Evolutionary conservation across 352 stramenopile species (phyloP).

Genomic region (Phytophthora boehmeriae): DNA sequence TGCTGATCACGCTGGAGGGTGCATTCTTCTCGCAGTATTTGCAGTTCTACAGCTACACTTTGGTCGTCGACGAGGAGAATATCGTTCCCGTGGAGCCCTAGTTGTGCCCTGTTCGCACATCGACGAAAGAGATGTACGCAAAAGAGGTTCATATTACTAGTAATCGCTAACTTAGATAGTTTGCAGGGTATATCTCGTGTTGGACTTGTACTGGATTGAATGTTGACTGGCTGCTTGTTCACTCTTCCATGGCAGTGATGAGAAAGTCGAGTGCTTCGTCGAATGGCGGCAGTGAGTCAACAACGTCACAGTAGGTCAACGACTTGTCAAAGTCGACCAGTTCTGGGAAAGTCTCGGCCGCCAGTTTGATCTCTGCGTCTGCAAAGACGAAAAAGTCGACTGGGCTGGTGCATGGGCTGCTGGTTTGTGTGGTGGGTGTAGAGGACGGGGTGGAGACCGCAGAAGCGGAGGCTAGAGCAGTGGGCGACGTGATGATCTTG

Average conservation of each 20-base stretch:
- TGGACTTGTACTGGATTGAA: background rate
- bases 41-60: slow-evolving; percentile 85
- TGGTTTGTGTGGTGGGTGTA: slow-evolving; percentile 23
- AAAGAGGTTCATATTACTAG: no score
- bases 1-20: slow-evolving; percentile 77
- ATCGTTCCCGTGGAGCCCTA: slow-evolving; percentile 51
- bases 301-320: background rate
- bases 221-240: no score
- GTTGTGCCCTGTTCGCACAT: no score
- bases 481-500: slow-evolving; percentile 14
- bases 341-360: slow-evolving; percentile 15
- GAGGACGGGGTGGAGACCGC: slow-evolving; percentile 12
- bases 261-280: slow-evolving; percentile 64
- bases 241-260: slow-evolving; percentile 49
- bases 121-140: no score
- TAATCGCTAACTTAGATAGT: no score
- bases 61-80: slow-evolving; percentile 82
- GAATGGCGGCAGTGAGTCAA: slow-evolving; percentile 35
- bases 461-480: background rate
- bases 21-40: slow-evolving; percentile 87
- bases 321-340: slow-evolving; percentile 16
- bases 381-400: slow-evolving; percentile 13
- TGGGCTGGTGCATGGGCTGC: slow-evolving; percentile 32
- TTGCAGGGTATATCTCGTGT: no score
- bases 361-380: slow-evolving; percentile 3